Percentiles rank a stretch among this genome's conserved stretches.
phyloP scores from a whole-genome alignment of 257 asterid genomes.

The Fraxinus excelsior region DNA sequence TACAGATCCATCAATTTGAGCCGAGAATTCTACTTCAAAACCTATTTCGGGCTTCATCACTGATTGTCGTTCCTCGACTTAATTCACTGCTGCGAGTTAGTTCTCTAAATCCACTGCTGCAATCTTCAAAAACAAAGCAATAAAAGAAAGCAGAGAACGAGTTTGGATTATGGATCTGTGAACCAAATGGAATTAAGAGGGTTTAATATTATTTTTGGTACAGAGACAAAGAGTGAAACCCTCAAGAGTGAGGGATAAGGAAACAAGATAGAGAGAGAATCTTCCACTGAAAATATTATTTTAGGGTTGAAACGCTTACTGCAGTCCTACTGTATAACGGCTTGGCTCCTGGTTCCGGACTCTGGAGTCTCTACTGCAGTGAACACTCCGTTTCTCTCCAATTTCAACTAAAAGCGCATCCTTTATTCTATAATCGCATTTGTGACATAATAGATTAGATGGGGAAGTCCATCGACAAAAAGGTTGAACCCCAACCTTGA shows the following conservation, averaged over 20 bases:
- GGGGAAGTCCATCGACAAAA: not conserved
- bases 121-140: constrained; percentile 33
- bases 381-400: too few species aligned
- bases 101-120: constrained; percentile 31
- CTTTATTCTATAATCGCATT: too few species aligned
- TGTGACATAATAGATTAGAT: too few species aligned
- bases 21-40: constrained; percentile 25
- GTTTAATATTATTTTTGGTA: constrained; percentile 16
- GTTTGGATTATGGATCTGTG: constrained; percentile 38
- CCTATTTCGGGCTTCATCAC: constrained; percentile 31
- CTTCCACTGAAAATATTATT: not conserved
- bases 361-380: too few species aligned
- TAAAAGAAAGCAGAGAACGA: constrained; percentile 23
- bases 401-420: too few species aligned
- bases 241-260: constrained; percentile 27
- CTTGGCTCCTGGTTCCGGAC: too few species aligned
- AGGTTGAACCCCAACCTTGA: too few species aligned
- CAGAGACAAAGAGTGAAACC: constrained; percentile 30
- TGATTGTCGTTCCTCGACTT: constrained; percentile 9
- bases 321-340: too few species aligned
- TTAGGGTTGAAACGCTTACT: not conserved
- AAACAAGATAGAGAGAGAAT: constrained; percentile 28
- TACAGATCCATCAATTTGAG: constrained; percentile 11
- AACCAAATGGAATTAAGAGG: constrained; percentile 26
- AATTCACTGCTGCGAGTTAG: constrained; percentile 31